Evolutionary conservation across 257 asterid genomes (phyloP).

Genomic region (Forsythia viridissima): DNA sequence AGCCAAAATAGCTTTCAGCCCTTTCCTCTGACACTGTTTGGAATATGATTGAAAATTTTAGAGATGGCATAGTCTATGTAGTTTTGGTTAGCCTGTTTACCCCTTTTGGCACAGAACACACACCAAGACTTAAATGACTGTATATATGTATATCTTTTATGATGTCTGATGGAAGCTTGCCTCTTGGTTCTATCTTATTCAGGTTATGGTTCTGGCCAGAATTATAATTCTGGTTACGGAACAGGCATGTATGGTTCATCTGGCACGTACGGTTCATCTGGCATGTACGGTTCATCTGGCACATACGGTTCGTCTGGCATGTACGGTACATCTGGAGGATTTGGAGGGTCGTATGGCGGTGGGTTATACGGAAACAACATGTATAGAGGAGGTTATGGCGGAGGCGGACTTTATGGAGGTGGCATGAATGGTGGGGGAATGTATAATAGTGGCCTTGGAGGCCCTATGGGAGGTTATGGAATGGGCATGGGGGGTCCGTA

Average conservation of each 20-base stretch:
- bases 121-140: neutral
- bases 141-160: neutral
- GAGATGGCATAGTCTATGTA: neutral
- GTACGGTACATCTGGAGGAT: slow-evolving; percentile 52
- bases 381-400: slow-evolving; percentile 89
- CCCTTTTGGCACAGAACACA: neutral
- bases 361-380: slow-evolving; percentile 84
- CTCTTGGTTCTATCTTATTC: slow-evolving; percentile 17
- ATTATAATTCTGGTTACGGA: slow-evolving; percentile 72
- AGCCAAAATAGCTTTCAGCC: neutral
- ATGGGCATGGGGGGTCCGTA: slow-evolving; percentile 81
- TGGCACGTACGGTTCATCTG: slow-evolving; percentile 37
- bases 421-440: slow-evolving; percentile 77
- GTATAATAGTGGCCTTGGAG: slow-evolving; percentile 72
- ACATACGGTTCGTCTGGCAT: slow-evolving; percentile 26
- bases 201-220: slow-evolving; percentile 69
- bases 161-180: slow-evolving; percentile 24
- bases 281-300: slow-evolving; percentile 23
- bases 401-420: slow-evolving; percentile 78
- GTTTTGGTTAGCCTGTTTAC: neutral
- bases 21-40: neutral
- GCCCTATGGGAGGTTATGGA: slow-evolving; percentile 69
- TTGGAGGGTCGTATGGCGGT: slow-evolving; percentile 66
- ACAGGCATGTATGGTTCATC: slow-evolving; percentile 35
- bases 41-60: neutral